Base-by-base conservation (phyloP, 257 asterid genomes). In the Capsicum pubescens region DNA sequence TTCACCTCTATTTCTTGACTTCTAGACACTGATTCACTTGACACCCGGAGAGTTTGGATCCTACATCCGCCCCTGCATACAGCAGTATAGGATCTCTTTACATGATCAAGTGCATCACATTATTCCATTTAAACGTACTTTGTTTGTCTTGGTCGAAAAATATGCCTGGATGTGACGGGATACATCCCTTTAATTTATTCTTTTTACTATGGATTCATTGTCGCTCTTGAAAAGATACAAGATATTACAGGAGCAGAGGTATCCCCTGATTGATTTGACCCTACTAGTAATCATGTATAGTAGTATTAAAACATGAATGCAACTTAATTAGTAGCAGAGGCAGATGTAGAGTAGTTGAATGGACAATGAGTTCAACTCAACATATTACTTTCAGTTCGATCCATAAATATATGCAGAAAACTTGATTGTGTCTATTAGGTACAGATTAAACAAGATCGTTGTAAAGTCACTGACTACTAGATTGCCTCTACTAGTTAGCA, bases 111-210 rank as follows among this genome's bases (percentile, higher is more conserved):
- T 48, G 55, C 14, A 56, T 36, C 19, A 42, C 5, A 82, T 85
- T 16, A 83, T 88, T 86, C 87, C 89, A 79, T 86, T 82, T 63
- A 8, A 67, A 58, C 81, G 9, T 86, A 66, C 88, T 84, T 87
- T 59, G 88, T 88, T 59, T 74, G 70, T 87, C 87, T 85, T 86
- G 86, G 50, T 58, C 79, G 80, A 83, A 83, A 79, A 26, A 82
- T 74, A 57, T 32, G n/a, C 59, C 48, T 84, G 84, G 68, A 83
- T 79, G 61, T 84, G 64, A 58, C 11, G 64, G 3, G 15, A 13
- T 69, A 50, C 26, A 36, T 21, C 78, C 32, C 52, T 10, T 36
- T 16, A 14, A 26, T 26, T 26, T 26, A 69, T 13, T 12, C 14
- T 5, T n/a, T 17, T 7, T 42, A 42, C 56, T n/a, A 19, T 60